Evolutionary conservation across 331 rosid species (phyloP), one percentile per base, ranked within the genome.

Genomic region (Arachis monticola): DNA sequence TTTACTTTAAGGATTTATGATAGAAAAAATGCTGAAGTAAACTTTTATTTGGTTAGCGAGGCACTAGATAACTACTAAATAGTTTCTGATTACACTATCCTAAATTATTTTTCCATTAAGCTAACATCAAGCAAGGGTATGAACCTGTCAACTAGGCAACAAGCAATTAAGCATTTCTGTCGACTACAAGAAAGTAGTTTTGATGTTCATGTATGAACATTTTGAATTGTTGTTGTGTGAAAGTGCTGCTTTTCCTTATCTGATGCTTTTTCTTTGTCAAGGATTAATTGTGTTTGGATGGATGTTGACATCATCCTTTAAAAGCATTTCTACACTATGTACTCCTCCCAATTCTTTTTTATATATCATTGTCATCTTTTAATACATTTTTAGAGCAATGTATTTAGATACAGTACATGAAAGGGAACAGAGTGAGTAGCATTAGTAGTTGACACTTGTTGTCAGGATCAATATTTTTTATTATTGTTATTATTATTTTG

Each of bases 251-350:
- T 73, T 32, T 63, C 82, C 22, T 69, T 68, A 13, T 68, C 57
- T 51, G 57, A 6, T 64, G 60, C 32, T 72, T 47, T 64, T 67
- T 79, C n/a, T n/a, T n/a, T n/a, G n/a, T n/a, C n/a, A n/a, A n/a
- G n/a, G n/a, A n/a, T n/a, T n/a, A n/a, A 65, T 48, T 64, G 52
- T 14, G 55, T 14, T 67, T 13, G 65, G 66, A 70, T 53, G 60
- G 58, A 42, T 77, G 73, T 40, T 69, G 17, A 48, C 55, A 73
- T 67, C 47, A 50, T 64, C 67, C 52, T 78, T 67, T 35, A 70
- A 58, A 75, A 62, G 65, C 55, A 62, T 72, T 70, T 44, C 48
- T 12, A 6, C 50, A 17, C 74, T 27, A 32, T 41, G 60, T 74
- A 0, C 38, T 35, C 38, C 2, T 2, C 3, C 38, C 38, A 35